Evolutionary conservation across 768 basidiomycete genomes (phyloP), one percentile per base, ranked within the genome.

Genomic region (Neoboletus subvelutipes): DNA sequence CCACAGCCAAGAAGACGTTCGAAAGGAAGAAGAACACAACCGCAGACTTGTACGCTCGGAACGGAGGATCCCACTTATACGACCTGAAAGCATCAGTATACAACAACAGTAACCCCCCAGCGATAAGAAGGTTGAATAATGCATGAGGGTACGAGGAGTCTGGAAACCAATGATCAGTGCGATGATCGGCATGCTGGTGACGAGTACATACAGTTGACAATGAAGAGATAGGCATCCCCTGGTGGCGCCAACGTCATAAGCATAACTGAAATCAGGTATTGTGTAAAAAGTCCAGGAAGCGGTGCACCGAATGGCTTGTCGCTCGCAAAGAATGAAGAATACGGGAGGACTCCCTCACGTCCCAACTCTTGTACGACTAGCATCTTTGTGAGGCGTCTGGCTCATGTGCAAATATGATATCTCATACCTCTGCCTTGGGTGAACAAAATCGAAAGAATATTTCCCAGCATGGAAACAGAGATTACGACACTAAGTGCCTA

Each of bases 151-250:
- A 88, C 0, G 84, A 83, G 2, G 78, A 77, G 18, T 83, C 86
- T 88, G 34, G 10, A 3, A 36, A 36, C 15, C 24, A 26, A 36
- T 12, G 37, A 28, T 55, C 20, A 57, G 50, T 15, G 17, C 29
- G 22, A 20, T 5, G 22, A 3, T 31, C 40, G 9, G 31, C 29
- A 31, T 46, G 20, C 53, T 37, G 28, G 31, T 24, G 20, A 50
- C 12, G 9, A 26, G 18, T 22, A 68, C 86, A 58, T 50, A 86
- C 88, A 66, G 63, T 82, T 87, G 54, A 88, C 76, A 62, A 85
- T 77, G 70, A 92, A 89, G 31, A 83, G 76, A 64, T 88, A 92
- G 0, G 86, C 87, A 61, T 91, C 89, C 3, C 90, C 88, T 0
- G 86, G 79, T 0, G 89, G 90, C 0, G 85, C 76, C 1, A 77